phyloP scores from a whole-genome alignment of 2,329 filamentous ascomycete genomes.

The Didymosphaeria variabile region DNA sequence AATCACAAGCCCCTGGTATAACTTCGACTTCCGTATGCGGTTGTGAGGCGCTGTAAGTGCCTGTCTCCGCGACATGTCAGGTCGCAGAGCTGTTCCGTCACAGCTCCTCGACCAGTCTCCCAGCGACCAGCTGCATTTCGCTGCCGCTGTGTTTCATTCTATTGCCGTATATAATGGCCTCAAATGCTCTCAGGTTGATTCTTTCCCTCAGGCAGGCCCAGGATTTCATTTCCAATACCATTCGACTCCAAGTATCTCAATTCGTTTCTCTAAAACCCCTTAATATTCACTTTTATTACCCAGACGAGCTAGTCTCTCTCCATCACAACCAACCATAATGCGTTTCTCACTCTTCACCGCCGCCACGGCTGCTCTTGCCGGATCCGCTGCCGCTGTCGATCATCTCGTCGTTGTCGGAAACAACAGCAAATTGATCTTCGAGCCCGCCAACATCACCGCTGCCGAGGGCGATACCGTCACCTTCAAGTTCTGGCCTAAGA shows the following conservation, averaged over 20 bases:
- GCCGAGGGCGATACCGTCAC: constrained; percentile 48
- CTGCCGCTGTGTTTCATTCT: constrained; percentile 37
- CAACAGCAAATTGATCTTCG: constrained; percentile 39
- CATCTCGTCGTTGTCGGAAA: constrained; percentile 45
- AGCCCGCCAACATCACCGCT: constrained; percentile 45
- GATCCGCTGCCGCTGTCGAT: constrained; percentile 42
- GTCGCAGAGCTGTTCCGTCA: constrained; percentile 49
- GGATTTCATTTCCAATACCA: constrained; percentile 42
- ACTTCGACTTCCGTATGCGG: constrained; percentile 13
- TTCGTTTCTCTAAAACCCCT: constrained; percentile 27
- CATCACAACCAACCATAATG: constrained; percentile 46
- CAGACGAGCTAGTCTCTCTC: constrained; percentile 47
- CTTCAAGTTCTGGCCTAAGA: constrained; percentile 52
- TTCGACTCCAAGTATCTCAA: constrained; percentile 39
- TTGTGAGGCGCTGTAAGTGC: constrained; percentile 28
- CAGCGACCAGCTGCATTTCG: constrained; percentile 25
- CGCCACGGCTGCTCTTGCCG: constrained; percentile 41
- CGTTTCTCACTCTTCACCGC: constrained; percentile 49
- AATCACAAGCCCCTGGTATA: constrained; percentile 33
- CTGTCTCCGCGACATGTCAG: constrained; percentile 43
- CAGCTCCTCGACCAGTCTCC: constrained; percentile 35
- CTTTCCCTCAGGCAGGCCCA: constrained; percentile 49
- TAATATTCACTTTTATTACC: constrained; percentile 28
- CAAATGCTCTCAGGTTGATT: constrained; percentile 42
- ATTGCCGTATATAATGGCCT: constrained; percentile 46